Conservation (phyloP, 129 eudicot species). For the Oenanthe sinensis region DNA sequence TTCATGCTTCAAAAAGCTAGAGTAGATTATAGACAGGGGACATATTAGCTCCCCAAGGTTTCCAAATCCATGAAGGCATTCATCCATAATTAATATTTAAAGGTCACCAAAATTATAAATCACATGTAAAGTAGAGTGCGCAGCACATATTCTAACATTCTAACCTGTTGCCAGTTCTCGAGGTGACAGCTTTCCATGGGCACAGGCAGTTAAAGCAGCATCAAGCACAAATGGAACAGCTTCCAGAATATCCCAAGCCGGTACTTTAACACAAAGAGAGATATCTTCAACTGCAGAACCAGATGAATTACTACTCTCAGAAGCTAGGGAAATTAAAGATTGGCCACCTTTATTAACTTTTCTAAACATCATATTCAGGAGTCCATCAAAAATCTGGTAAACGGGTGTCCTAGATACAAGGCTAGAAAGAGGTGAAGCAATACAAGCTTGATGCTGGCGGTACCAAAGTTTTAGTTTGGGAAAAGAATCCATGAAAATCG, state of each 20-base stretch:
- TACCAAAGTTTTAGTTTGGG: conserved; percentile 83
- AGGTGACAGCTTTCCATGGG: conserved; percentile 74
- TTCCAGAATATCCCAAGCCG: conserved; percentile 97
- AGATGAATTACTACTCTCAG: conserved; percentile 77
- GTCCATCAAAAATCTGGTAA: conserved; percentile 80
- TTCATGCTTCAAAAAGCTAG: neutral
- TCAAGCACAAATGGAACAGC: conserved; percentile 94
- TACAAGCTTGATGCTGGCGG: conserved; percentile 80
- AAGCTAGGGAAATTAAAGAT: conserved; percentile 36
- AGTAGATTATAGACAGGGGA: neutral
- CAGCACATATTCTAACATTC: conserved; percentile 8
- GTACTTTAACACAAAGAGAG: conserved; percentile 46
- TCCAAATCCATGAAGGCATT: neutral
- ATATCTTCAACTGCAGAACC: conserved; percentile 52
- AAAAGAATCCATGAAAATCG: conserved; percentile 73
- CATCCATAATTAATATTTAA: neutral
- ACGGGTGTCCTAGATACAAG: conserved; percentile 78
- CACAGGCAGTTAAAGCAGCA: conserved; percentile 88
- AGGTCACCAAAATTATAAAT: neutral
- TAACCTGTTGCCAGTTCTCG: conserved; percentile 92
- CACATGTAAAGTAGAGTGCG: neutral
- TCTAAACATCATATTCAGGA: conserved; percentile 69
- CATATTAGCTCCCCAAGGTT: neutral
- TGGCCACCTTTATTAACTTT: conserved; percentile 59
- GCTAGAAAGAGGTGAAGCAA: conserved; percentile 73